Conservation (phyloP, 768 basidiomycete genomes). For the Cystofilobasidium bisporidii region DNA sequence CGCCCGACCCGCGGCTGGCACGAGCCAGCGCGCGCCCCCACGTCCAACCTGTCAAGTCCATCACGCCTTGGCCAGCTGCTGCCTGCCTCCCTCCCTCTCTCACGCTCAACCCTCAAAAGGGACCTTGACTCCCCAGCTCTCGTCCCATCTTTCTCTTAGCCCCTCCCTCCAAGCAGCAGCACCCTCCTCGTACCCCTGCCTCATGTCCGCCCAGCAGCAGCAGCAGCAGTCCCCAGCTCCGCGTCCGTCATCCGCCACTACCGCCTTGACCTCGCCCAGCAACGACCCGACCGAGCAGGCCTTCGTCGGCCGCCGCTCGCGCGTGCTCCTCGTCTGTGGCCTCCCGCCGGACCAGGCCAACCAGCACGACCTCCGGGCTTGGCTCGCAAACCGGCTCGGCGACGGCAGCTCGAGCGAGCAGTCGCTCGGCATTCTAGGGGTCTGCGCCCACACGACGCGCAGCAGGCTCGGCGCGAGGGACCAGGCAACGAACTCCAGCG, state of each 20-base stretch:
- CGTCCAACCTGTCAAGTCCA: too few relatives aligned
- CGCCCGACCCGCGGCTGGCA: too few relatives aligned
- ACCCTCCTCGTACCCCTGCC: too few relatives aligned
- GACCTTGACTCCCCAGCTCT: too few relatives aligned
- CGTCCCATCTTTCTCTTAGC: too few relatives aligned
- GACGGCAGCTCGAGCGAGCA: neutral
- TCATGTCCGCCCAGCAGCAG: too few relatives aligned
- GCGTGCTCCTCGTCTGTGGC: neutral
- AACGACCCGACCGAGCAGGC: neutral
- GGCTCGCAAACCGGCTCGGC: neutral
- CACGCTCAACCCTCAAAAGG: too few relatives aligned
- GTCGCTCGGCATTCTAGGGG: neutral
- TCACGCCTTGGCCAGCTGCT: too few relatives aligned
- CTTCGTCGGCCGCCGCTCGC: neutral
- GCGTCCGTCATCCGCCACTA: neutral
- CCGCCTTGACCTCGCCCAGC: neutral
- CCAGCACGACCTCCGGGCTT: neutral
- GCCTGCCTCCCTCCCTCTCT: too few relatives aligned
- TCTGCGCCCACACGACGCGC: neutral
- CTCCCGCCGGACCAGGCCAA: neutral
- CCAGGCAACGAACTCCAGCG: neutral
- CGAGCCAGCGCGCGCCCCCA: too few relatives aligned
- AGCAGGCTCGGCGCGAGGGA: neutral
- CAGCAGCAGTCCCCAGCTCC: neutral
- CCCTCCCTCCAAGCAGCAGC: too few relatives aligned